Evolutionary conservation across 2,329 filamentous ascomycete species (phyloP).

Genomic region (Fusarium virguliforme): DNA sequence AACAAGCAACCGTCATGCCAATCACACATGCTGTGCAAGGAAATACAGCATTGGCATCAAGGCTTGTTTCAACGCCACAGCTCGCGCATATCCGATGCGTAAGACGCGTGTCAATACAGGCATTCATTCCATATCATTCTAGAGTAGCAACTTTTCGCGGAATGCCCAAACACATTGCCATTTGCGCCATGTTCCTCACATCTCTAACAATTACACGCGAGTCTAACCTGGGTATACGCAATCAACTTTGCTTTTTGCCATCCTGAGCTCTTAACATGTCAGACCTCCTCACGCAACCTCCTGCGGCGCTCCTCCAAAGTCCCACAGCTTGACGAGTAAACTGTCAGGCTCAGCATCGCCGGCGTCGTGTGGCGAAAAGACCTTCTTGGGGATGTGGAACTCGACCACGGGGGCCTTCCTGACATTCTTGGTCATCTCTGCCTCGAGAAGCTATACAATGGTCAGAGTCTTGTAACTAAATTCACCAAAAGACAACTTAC

Average conservation of each 20-base stretch:
- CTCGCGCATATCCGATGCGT: not conserved
- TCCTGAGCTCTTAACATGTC: not conserved
- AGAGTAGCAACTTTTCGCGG: conserved; percentile 2
- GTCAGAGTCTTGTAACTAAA: not conserved
- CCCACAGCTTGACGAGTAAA: conserved; percentile 74
- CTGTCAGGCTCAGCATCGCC: conserved; percentile 66
- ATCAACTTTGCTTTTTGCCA: conserved; percentile 22
- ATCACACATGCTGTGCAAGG: not conserved
- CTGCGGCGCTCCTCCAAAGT: conserved; percentile 61
- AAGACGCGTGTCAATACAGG: not conserved
- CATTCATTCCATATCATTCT: conserved; percentile 4
- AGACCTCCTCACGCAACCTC: conserved; percentile 27
- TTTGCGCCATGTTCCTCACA: conserved; percentile 13
- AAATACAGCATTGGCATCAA: conserved; percentile 8
- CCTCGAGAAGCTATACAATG: conserved; percentile 79
- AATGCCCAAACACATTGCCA: conserved; percentile 8
- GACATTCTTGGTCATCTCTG: conserved; percentile 85
- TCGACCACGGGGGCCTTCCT: conserved; percentile 92
- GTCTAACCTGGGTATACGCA: conserved; percentile 25
- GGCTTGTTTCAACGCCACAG: not conserved
- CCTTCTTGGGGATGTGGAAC: conserved; percentile 91
- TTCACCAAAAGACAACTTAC: conserved; percentile 64
- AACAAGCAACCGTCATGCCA: not conserved
- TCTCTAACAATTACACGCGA: not conserved
- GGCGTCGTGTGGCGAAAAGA: conserved; percentile 74